Evolutionary conservation across 2,329 filamentous ascomycete genomes (phyloP).

Genomic region (Aureobasidium sp.): DNA sequence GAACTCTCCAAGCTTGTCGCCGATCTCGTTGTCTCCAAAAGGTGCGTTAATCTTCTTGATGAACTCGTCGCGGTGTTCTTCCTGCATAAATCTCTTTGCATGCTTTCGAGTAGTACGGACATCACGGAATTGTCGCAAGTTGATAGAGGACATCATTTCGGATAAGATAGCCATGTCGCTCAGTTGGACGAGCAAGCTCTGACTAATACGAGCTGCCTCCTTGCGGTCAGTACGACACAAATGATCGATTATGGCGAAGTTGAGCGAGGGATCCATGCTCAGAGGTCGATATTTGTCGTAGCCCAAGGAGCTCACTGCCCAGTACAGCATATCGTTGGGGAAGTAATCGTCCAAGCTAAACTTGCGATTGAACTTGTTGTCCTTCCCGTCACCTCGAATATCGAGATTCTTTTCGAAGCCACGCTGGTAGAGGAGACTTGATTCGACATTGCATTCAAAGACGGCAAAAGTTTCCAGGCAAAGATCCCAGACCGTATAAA

Average conservation of each 20-base stretch:
- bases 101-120: no score
- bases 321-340: neutral
- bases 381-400: neutral
- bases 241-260: neutral
- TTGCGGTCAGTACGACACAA: neutral
- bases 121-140: no score
- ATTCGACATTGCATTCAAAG: neutral
- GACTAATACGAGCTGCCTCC: neutral
- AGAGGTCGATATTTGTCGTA: neutral
- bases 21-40: neutral
- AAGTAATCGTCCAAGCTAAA: neutral
- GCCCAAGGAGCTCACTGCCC: neutral
- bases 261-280: conserved; percentile 1
- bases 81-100: no score
- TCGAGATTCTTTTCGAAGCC: conserved; percentile 4
- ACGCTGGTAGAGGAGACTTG: neutral
- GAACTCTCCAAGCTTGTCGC: neutral
- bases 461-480: neutral
- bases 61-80: no score
- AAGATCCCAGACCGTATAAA: neutral
- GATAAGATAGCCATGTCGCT: neutral
- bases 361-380: neutral
- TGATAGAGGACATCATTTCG: no score
- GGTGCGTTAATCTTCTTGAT: no score
- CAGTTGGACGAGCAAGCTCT: neutral